phyloP scores from a whole-genome alignment of 371 early-diverging fungal species.

The Actinomortierella ambigua region DNA sequence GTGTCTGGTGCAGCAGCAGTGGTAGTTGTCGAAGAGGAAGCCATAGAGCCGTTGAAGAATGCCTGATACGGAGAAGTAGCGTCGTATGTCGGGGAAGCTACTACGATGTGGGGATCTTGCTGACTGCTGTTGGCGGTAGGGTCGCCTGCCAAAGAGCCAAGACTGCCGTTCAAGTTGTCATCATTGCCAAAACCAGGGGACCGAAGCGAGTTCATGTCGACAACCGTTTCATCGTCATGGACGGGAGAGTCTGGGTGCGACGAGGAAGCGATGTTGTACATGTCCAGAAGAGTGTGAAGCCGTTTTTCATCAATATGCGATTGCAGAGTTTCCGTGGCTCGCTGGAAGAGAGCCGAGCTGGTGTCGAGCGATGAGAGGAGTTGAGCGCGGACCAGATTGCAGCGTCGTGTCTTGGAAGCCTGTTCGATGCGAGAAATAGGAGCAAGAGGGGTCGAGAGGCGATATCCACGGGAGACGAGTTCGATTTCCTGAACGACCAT shows the following conservation, averaged over 20 bases:
- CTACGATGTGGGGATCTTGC: too few relatives aligned
- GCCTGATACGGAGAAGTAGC: too few relatives aligned
- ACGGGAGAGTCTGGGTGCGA: slow-evolving; percentile 27
- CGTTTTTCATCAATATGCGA: slow-evolving; percentile 44
- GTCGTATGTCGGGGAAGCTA: too few relatives aligned
- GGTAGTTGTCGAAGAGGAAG: too few relatives aligned
- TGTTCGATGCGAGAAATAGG: slow-evolving; percentile 74
- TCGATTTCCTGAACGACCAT: slow-evolving; percentile 76
- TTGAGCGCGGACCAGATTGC: slow-evolving; percentile 48
- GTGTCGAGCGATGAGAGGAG: slow-evolving; percentile 35
- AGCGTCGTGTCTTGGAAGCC: slow-evolving; percentile 57
- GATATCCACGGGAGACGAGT: slow-evolving; percentile 72
- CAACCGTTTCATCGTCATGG: slow-evolving; percentile 13
- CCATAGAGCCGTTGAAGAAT: too few relatives aligned
- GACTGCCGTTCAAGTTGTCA: too few relatives aligned
- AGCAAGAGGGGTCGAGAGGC: slow-evolving; percentile 64
- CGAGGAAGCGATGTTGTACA: slow-evolving; percentile 41
- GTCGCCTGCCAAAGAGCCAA: too few relatives aligned
- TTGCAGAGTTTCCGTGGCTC: slow-evolving; percentile 42
- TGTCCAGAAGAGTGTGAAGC: slow-evolving; percentile 39
- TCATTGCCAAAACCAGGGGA: neutral
- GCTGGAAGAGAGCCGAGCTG: slow-evolving; percentile 39
- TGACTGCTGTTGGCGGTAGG: too few relatives aligned
- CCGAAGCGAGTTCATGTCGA: slow-evolving; percentile 7
- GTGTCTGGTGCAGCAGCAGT: too few relatives aligned